These are phyloP conservation scores for Pisolithus orientalis DNA, from an alignment of 768 basidiomycete genomes.

Conservation along the genomic window DNA sequence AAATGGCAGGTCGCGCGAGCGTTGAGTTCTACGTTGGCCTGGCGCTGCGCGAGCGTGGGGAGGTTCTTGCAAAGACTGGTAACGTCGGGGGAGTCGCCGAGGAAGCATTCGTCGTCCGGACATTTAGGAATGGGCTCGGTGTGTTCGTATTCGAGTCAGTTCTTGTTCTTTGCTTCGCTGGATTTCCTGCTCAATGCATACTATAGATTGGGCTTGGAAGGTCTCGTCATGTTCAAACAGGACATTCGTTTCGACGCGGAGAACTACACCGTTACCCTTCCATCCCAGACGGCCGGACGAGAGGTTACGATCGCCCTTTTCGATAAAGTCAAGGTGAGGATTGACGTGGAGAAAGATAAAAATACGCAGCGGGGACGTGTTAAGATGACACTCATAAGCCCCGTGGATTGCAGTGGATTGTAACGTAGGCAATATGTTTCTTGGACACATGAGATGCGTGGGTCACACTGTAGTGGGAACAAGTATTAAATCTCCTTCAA, in stretches of 20 bases:
- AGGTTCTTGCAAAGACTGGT: conserved; percentile 23
- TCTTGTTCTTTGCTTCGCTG: background rate
- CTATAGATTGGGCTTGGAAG: conserved; percentile 84
- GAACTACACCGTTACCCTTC: conserved; percentile 76
- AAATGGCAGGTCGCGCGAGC: conserved; percentile 95
- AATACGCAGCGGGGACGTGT: conserved; percentile 90
- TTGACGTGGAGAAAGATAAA: conserved; percentile 90
- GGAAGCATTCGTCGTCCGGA: conserved; percentile 89
- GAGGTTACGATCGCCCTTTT: conserved; percentile 77
- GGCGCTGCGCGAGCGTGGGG: conserved; percentile 67
- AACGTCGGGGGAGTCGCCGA: conserved; percentile 45
- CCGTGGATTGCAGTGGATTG: conserved; percentile 48
- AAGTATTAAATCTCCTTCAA: no score
- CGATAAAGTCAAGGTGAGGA: conserved; percentile 87
- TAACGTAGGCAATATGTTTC: conserved; percentile 14
- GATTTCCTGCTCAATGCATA: background rate
- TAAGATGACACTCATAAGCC: conserved; percentile 71
- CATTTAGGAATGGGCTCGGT: conserved; percentile 92
- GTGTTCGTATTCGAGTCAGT: conserved; percentile 92
- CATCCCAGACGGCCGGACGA: conserved; percentile 26
- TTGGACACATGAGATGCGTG: no score
- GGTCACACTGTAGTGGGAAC: no score
- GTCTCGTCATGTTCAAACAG: conserved; percentile 89
- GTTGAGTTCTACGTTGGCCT: conserved; percentile 97
- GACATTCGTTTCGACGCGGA: conserved; percentile 89